phyloP scores from a whole-genome alignment of 345 rosid species.

The Euphorbia lathyris region DNA sequence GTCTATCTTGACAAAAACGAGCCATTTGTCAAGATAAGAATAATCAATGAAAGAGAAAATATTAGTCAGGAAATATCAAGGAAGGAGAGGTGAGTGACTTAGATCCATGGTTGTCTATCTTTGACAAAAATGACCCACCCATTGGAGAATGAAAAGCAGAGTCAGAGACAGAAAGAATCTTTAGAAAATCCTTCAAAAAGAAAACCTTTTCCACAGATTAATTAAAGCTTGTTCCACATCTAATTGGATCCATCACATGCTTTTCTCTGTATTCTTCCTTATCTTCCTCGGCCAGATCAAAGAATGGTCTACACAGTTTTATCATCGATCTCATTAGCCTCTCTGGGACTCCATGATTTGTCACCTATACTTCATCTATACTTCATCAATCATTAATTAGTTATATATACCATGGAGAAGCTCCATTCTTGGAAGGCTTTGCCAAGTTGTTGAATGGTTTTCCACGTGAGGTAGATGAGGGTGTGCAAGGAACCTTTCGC shows the following conservation, averaged over 20 bases:
- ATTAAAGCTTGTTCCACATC: slow-evolving; percentile 59
- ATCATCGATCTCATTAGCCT: slow-evolving; percentile 33
- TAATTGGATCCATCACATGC: slow-evolving; percentile 48
- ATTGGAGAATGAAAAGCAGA: slow-evolving; percentile 45
- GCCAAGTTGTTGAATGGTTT: slow-evolving; percentile 36
- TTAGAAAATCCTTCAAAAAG: slow-evolving; percentile 55
- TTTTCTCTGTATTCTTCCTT: slow-evolving; percentile 41
- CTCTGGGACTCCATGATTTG: slow-evolving; percentile 50
- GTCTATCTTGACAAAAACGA: no score
- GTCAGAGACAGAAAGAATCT: slow-evolving; percentile 40
- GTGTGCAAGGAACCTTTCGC: no score
- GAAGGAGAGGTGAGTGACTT: no score
- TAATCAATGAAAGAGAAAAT: no score
- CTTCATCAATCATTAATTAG: neutral
- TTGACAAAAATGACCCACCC: no score
- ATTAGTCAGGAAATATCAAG: no score
- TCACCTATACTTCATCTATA: slow-evolving; percentile 20
- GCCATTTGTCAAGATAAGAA: no score
- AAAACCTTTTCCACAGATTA: slow-evolving; percentile 35
- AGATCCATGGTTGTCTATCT: no score
- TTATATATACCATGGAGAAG: slow-evolving; percentile 2
- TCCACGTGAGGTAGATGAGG: no score
- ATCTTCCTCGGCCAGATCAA: slow-evolving; percentile 49
- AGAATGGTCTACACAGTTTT: slow-evolving; percentile 29
- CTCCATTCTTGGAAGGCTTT: slow-evolving; percentile 40